Base-by-base conservation (phyloP, 2,329 filamentous ascomycete genomes). In the Apiospora arundinis region DNA sequence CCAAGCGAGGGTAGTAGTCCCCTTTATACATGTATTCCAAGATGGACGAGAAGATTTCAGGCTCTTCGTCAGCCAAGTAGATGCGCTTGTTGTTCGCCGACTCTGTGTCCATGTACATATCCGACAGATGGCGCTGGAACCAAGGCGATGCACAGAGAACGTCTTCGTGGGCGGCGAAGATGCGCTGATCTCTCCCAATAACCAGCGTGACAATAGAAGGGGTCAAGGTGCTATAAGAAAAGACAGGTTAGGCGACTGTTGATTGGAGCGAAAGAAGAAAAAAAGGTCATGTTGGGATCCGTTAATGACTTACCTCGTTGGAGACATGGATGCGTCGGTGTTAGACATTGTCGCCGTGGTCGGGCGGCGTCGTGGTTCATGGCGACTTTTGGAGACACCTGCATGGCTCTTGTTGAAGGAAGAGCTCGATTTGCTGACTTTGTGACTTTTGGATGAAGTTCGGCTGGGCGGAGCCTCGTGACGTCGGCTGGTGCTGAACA, bases 1-100 rank as follows among this genome's bases (percentile, higher is more conserved):
- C 83, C 32, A 97, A 87, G 23, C 92, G 92, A 3, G 95, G 95
- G 76, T 92, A 95, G 84, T 97, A 97, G 82, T 97, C 95, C 74
- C 95, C 95, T 83, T 97, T 97, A 88, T 97, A 97, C 71, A 98
- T 90, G 76, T 92, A 97, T 80, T 98, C 95, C 71, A 98, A 90
- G 14, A 98, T 88, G 7, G 92, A 95, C 9, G 94, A 97, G 82
- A 98, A 95, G 78, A 97, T 92, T 80, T 97, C 94, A 25, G 95
- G 94, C 76, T 95, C 92, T 82, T 97, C 95, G 72, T 95, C 91
- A 1, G 94, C 92, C 1, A 97, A 89, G 69, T 92, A 88, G 80
- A 97, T 92, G 70, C 92, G 91, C 83, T 94, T 95, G 79, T 85
- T 86, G 67, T 81, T 80, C 70, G 85, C 80, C n/a, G 81, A 78